Evolutionary conservation across 495 filamentous ascomycete species (phyloP).

Genomic region (Aspergillus biplanus): DNA sequence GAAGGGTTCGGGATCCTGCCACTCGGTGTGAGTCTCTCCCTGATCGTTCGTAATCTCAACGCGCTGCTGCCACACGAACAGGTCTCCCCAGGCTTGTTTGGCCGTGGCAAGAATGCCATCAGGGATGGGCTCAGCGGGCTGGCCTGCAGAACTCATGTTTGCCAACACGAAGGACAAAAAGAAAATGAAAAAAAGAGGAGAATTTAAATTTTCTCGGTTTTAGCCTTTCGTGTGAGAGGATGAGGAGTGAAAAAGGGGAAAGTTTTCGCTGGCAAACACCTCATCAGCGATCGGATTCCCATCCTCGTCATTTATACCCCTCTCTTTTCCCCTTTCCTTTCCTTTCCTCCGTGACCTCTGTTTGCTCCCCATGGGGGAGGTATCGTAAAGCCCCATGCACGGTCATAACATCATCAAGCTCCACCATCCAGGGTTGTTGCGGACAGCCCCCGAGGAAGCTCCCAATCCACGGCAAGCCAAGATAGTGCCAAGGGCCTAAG

Average conservation of each 20-base stretch:
- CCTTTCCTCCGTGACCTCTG: neutral
- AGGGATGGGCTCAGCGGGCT: slow-evolving; percentile 61
- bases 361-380: slow-evolving; percentile 12
- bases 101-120: slow-evolving; percentile 62
- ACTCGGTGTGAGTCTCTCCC: slow-evolving; percentile 56
- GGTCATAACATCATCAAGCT: neutral
- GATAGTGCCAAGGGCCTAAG: slow-evolving; percentile 26
- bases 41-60: slow-evolving; percentile 63
- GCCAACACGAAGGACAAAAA: neutral
- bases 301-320: slow-evolving; percentile 9
- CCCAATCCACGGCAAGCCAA: slow-evolving; percentile 26
- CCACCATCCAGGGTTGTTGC: slow-evolving; percentile 4
- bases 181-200: neutral
- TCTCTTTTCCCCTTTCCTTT: neutral
- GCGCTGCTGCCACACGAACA: slow-evolving; percentile 70
- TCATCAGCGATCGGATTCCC: neutral
- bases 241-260: neutral
- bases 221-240: neutral
- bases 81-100: slow-evolving; percentile 61
- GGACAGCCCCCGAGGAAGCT: slow-evolving; percentile 20
- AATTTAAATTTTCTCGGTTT: neutral
- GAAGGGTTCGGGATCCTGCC: slow-evolving; percentile 60
- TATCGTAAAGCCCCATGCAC: slow-evolving; percentile 12
- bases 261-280: neutral
- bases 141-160: slow-evolving; percentile 35